A percentile compares a stretch with the other conserved stretches of the same genome.
phyloP scores from a whole-genome alignment of 2,329 filamentous ascomycete species.

The Blastomyces parvus region DNA sequence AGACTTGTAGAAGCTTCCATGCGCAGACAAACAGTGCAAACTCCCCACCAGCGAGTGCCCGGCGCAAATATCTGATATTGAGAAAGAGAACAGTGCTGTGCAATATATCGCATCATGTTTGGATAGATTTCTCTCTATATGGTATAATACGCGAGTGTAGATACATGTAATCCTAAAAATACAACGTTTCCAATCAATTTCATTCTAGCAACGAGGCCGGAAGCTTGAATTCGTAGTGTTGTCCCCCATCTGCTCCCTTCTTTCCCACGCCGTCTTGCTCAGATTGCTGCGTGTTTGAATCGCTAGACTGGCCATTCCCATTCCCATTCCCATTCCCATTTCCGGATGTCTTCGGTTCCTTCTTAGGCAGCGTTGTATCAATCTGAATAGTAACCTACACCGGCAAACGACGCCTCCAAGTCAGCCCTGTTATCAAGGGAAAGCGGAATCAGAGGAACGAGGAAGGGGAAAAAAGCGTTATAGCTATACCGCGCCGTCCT shows the following conservation, averaged over 20 bases:
- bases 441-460: conserved; percentile 10
- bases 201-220: conserved; percentile 21
- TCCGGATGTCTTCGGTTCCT: conserved; percentile 19
- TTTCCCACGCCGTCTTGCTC: conserved; percentile 8
- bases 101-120: neutral
- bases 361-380: conserved; percentile 37
- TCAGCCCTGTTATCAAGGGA: neutral
- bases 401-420: neutral
- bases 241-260: conserved; percentile 12
- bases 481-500: conserved; percentile 47
- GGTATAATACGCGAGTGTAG: neutral
- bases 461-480: conserved; percentile 22
- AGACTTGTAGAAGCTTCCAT: conserved; percentile 37
- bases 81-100: neutral
- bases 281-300: conserved; percentile 6
- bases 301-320: conserved; percentile 8
- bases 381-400: conserved; percentile 39
- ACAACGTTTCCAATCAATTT: neutral
- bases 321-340: conserved; percentile 9
- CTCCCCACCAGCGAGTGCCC: conserved; percentile 8
- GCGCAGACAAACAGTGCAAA: conserved; percentile 18
- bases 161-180: conserved; percentile 4
- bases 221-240: conserved; percentile 18
- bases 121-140: neutral
- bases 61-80: neutral